phyloP scores from a whole-genome alignment of 176 grass and related monocot species.

The Echinochloa phyllopogon region DNA sequence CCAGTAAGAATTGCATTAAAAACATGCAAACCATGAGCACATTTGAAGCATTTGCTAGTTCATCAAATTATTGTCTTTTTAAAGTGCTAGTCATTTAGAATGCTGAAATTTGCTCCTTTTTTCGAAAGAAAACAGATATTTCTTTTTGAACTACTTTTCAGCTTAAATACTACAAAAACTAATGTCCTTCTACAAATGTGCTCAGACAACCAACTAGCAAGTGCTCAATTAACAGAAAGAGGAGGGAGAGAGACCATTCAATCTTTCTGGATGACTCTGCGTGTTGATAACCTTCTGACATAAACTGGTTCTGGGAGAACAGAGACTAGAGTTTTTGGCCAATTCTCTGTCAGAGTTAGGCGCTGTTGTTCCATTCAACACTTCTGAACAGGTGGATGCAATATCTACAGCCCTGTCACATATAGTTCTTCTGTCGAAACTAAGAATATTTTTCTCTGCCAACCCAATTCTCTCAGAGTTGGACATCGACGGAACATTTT shows the following conservation, averaged over 20 bases:
- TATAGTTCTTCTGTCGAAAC: conserved; percentile 28
- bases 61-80: conserved; percentile 13
- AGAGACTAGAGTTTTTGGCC: conserved; percentile 25
- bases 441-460: conserved; percentile 13
- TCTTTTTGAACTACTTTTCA: conserved; percentile 16
- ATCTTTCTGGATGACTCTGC: conserved; percentile 33
- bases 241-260: conserved; percentile 36
- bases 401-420: conserved; percentile 15
- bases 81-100: background rate
- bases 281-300: conserved; percentile 28
- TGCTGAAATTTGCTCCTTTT: background rate
- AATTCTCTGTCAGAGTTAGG: conserved; percentile 37
- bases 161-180: conserved; percentile 20
- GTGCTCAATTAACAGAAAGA: conserved; percentile 11
- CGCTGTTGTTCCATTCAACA: background rate
- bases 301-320: conserved; percentile 22
- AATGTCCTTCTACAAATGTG: background rate
- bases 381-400: conserved; percentile 11
- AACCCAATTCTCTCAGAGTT: conserved; percentile 21
- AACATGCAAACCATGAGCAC: conserved; percentile 15
- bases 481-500: background rate
- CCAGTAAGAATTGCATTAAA: background rate
- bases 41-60: conserved; percentile 12
- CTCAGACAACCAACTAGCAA: conserved; percentile 23
- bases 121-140: background rate